Evolutionary conservation across 306 rosid genomes (phyloP), one percentile per base, ranked within the genome.

Genomic region (Erythrophleum fordii): DNA sequence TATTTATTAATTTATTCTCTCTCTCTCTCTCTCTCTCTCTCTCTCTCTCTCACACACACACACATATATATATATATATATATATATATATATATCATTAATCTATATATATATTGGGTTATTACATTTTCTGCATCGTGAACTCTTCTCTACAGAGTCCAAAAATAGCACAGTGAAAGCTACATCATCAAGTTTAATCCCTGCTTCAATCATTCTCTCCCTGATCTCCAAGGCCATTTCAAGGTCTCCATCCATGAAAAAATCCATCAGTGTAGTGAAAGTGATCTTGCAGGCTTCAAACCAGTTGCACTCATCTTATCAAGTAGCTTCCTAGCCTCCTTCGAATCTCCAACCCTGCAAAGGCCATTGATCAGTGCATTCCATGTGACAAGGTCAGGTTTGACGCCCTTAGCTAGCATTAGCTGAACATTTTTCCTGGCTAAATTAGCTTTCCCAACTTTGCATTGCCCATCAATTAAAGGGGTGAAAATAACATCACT

Each of bases 331-430:
- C 87, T 77, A 34, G 94, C 95, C 81, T 91, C 88, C 65, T 83
- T 77, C 68, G 89, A 64, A 81, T 94, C 85, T 45, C 98, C 93
- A 72, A 76, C 90, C 84, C 88, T 88, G 86, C 98, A 94, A 71
- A 94, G 93, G 28, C 97, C 97, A 56, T 94, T 88, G 77, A 92
- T 73, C 77, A 94, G 86, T 1, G 95, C 84, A 39, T 94, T 94
- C 70, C 86, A 92, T 1, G 90, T 82, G 76, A 94, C 87, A 69
- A 91, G 67, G 85, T 94, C 98, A 13, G 97, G 95, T 81, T 82
- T 88, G 78, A 92, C 75, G 31, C 89, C 92, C 34, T 53, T 67
- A 75, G 51, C 70, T 77, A 91, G 67, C 97, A 94, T 92, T 34
- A 73, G 82, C 88, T 87, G 87, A 80, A 90, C 92, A 53, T 83